Evolutionary conservation across 2,329 filamentous ascomycete species (phyloP).

Genomic region (Purpureocillium takamizusanense): DNA sequence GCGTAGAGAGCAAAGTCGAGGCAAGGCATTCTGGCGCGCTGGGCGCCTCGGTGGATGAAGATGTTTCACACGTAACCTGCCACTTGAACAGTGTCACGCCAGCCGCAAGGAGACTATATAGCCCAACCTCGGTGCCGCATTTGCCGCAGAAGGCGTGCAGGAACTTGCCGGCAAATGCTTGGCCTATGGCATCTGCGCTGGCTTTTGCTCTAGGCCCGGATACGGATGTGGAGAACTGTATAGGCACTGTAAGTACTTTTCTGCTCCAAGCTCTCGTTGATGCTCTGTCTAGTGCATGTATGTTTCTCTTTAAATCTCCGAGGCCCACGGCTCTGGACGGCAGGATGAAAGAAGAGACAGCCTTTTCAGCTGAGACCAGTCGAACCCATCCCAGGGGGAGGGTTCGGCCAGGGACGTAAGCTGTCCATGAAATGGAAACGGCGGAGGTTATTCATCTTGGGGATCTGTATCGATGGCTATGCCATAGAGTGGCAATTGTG

Average conservation of each 20-base stretch:
- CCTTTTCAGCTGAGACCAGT: slow-evolving; percentile 17
- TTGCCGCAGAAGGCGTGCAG: slow-evolving; percentile 34
- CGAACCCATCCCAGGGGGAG: slow-evolving; percentile 37
- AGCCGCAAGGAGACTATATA: slow-evolving; percentile 32
- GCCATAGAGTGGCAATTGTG: slow-evolving; percentile 36
- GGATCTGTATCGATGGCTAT: slow-evolving; percentile 61
- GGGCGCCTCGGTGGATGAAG: slow-evolving; percentile 17
- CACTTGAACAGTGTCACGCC: slow-evolving; percentile 50
- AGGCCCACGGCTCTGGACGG: slow-evolving; percentile 38
- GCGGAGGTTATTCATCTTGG: slow-evolving; percentile 40
- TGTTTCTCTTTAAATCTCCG: slow-evolving; percentile 45
- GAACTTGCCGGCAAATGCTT: slow-evolving; percentile 15
- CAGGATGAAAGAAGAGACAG: slow-evolving; percentile 33
- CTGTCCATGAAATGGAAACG: slow-evolving; percentile 15
- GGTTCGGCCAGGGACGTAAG: slow-evolving; percentile 14
- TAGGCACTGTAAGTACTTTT: slow-evolving; percentile 13
- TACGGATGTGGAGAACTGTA: slow-evolving; percentile 27
- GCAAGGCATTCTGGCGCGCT: slow-evolving; percentile 41
- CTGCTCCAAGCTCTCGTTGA: no score
- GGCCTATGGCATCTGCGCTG: slow-evolving; percentile 17
- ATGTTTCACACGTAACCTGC: slow-evolving; percentile 35
- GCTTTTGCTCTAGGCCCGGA: slow-evolving; percentile 18
- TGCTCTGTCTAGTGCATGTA: slow-evolving; percentile 5
- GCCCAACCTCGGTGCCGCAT: slow-evolving; percentile 38
- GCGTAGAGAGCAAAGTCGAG: slow-evolving; percentile 41